phyloP scores from a whole-genome alignment of 2,329 filamentous ascomycete species.

The Blumeria hordei region DNA sequence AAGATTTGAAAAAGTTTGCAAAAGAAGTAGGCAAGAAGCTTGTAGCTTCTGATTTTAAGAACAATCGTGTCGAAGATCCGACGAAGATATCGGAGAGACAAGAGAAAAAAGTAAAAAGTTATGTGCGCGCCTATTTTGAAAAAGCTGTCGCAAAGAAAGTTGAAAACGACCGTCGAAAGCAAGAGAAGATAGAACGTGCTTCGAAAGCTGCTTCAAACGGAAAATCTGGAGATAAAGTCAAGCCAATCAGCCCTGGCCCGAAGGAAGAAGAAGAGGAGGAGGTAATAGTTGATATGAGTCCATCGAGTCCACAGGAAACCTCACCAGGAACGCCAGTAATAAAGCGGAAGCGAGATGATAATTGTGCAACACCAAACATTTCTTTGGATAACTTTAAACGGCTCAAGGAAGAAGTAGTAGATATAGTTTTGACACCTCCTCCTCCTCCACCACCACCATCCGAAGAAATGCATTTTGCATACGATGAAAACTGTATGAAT shows the following conservation, averaged over 20 bases:
- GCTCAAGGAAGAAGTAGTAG: slow-evolving; percentile 9
- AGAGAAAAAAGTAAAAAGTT: slow-evolving; percentile 58
- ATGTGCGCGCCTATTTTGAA: slow-evolving; percentile 67
- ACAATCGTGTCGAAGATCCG: slow-evolving; percentile 64
- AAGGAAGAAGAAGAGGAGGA: slow-evolving; percentile 13
- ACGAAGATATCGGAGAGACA: slow-evolving; percentile 55
- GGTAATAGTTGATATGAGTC: slow-evolving; percentile 12
- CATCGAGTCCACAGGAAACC: slow-evolving; percentile 20
- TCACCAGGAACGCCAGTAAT: slow-evolving; percentile 12
- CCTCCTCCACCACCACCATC: slow-evolving; percentile 10
- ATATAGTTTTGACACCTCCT: slow-evolving; percentile 6
- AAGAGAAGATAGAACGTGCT: slow-evolving; percentile 14
- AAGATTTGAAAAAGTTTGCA: slow-evolving; percentile 38
- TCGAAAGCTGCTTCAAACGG: slow-evolving; percentile 5
- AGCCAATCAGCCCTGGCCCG: slow-evolving; percentile 14
- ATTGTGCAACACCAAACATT: slow-evolving; percentile 6
- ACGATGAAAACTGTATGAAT: neutral
- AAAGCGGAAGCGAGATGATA: slow-evolving; percentile 41
- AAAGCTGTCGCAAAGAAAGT: slow-evolving; percentile 58
- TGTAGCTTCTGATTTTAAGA: slow-evolving; percentile 77
- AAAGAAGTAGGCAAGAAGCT: slow-evolving; percentile 65
- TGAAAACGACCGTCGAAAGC: slow-evolving; percentile 39
- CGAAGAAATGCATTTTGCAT: slow-evolving; percentile 1
- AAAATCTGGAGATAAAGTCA: slow-evolving; percentile 8
- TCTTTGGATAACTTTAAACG: slow-evolving; percentile 11